Percentiles rank a stretch among this genome's conserved stretches.
Evolutionary conservation across 78 protist genomes (phyloP).

Genomic region (Reticulomyxa filosa): DNA sequence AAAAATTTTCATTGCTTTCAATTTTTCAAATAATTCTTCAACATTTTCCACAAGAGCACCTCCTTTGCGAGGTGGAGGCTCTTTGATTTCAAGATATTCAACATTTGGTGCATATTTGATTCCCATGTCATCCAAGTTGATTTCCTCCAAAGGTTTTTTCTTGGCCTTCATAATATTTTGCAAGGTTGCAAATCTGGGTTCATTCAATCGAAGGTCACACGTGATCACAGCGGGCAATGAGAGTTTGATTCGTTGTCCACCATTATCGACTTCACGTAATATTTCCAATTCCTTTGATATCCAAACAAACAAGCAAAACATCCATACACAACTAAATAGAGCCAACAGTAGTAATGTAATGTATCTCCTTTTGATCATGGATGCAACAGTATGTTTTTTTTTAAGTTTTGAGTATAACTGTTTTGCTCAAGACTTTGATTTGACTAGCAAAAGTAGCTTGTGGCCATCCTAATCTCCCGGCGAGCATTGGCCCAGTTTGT

Average conservation of each 20-base stretch:
- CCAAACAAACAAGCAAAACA: background rate
- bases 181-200: constrained; percentile 83
- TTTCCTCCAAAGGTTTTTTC: constrained; percentile 55
- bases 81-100: background rate
- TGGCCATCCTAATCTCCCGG: constrained; percentile 71
- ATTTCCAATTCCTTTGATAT: background rate
- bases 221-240: constrained; percentile 75
- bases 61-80: background rate
- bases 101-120: background rate
- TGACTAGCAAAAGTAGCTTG: constrained; percentile 58
- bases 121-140: constrained; percentile 16
- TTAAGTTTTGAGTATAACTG: no score
- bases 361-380: no score
- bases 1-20: no score
- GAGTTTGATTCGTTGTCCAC: no score
- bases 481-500: constrained; percentile 77
- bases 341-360: no score
- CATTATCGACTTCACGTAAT: background rate
- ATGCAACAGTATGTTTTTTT: no score
- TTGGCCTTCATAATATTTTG: constrained; percentile 70
- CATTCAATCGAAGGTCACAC: constrained; percentile 76
- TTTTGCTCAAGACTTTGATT: constrained; percentile 13
- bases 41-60: background rate
- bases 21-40: background rate
- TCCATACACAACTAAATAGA: no score